Base-by-base conservation (phyloP, 306 rosid genomes). In the Quercus bicolor region DNA sequence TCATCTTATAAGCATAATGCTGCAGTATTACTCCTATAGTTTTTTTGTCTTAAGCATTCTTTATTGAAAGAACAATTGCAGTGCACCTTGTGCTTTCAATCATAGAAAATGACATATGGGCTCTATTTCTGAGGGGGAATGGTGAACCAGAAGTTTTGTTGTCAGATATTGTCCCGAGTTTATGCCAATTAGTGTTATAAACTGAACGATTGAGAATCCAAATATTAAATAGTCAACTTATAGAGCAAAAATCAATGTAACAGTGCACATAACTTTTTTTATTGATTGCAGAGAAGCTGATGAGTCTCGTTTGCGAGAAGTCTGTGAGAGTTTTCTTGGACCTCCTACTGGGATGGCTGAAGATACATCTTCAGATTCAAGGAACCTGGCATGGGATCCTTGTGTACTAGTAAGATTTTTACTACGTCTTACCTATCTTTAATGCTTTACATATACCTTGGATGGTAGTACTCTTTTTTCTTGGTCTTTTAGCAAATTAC, bases 271-370 rank as follows among this genome's bases (percentile, higher is more conserved):
- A 33, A 66, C 51, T 2, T 9, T 6, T 4, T 21, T 68, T n/a
- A 52, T 74, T 82, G 57, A 71, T 89, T 88, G 82, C 96, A 95
- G 99, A 81, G 99, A 95, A 89, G 93, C 99, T 16, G 99, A 95
- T 59, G 99, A 93, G 86, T 93, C 97, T 80, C 96, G 99, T 3
- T 77, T 95, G 64, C 87, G 99, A 43, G 99, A 95, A 85, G 96
- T 93, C 68, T 95, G 98, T 59, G 99, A 95, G 89, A 88, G 89
- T 87, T 93, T 91, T 81, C 96, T 95, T 78, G 99, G 99, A 84
- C 99, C 98, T 79, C 99, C 99, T 18, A 87, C 94, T 24, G 99
- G 99, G 85, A 95, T 95, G 98, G 90, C 84, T 68, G 94, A 80
- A 66, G 89, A 87, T 51, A 75, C 85, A 71, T 80, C 90, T 62